phyloP scores from a whole-genome alignment of 176 grass and related monocot species.

The Triticum monococcum region DNA sequence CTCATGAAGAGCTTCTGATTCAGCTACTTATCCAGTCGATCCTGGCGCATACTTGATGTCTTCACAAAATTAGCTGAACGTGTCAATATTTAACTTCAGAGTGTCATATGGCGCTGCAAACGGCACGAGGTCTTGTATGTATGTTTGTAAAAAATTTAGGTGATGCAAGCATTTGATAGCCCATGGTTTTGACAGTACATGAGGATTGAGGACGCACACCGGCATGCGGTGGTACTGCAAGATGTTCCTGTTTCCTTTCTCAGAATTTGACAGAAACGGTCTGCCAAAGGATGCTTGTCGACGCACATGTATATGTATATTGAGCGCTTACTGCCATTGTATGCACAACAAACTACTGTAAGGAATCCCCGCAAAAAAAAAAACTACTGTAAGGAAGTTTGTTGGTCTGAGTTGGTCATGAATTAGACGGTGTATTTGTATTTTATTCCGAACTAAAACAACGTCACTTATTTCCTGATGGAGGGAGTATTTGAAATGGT shows the following conservation, averaged over 20 bases:
- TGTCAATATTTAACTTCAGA: conserved; percentile 15
- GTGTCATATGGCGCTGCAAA: not conserved
- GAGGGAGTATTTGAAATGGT: no score
- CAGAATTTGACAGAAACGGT: not conserved
- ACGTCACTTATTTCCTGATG: no score
- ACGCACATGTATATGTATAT: not conserved
- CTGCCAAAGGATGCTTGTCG: not conserved
- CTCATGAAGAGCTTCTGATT: not conserved
- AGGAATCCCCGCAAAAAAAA: not conserved
- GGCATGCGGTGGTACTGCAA: not conserved
- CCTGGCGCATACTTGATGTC: not conserved
- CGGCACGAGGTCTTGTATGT: not conserved
- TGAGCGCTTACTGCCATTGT: not conserved
- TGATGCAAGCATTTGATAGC: not conserved
- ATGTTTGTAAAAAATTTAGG: not conserved
- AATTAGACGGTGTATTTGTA: not conserved
- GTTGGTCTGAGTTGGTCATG: not conserved
- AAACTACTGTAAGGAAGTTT: not conserved
- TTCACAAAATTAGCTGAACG: conserved; percentile 13
- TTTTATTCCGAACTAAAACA: no score
- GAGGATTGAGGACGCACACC: not conserved
- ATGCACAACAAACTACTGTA: not conserved
- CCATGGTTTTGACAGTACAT: not conserved
- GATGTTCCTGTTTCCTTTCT: not conserved
- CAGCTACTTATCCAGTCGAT: not conserved